Percentiles rank a stretch among this genome's conserved stretches.
Evolutionary conservation across 306 rosid genomes (phyloP).

Genomic region (Dryas alaskensis): DNA sequence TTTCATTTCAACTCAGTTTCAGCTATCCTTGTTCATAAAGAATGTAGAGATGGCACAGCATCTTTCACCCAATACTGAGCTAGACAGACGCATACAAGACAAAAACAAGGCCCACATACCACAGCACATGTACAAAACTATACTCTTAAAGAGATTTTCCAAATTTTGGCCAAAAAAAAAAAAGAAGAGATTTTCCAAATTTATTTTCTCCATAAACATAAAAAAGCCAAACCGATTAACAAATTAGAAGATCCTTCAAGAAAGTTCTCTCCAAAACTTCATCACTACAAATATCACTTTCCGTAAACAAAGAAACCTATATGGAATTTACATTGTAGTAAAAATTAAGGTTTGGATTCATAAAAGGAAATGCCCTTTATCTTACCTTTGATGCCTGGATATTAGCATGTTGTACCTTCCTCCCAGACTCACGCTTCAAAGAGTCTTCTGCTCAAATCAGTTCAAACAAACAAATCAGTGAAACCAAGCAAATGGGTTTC

Average conservation of each 20-base stretch:
- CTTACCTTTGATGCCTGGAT: slow-evolving; percentile 90
- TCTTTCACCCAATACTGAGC: not conserved
- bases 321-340: not conserved
- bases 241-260: not conserved
- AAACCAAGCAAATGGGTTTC: not conserved
- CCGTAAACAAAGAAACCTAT: not conserved
- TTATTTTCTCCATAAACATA: not conserved
- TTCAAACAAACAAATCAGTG: slow-evolving; percentile 8
- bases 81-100: not conserved
- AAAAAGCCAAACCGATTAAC: not conserved
- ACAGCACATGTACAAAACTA: not conserved
- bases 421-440: slow-evolving; percentile 88
- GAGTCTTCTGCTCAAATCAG: slow-evolving; percentile 69
- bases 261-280: not conserved
- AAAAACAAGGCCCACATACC: not conserved
- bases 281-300: not conserved
- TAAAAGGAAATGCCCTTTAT: not conserved
- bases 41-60: not conserved
- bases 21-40: not conserved
- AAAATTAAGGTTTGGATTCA: not conserved
- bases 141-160: too few species aligned
- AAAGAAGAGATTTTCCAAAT: not conserved
- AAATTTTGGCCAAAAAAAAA: not conserved
- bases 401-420: slow-evolving; percentile 83
- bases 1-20: not conserved